phyloP scores from a whole-genome alignment of 108 stramenopile genomes.

The Conticribra guillardii region DNA sequence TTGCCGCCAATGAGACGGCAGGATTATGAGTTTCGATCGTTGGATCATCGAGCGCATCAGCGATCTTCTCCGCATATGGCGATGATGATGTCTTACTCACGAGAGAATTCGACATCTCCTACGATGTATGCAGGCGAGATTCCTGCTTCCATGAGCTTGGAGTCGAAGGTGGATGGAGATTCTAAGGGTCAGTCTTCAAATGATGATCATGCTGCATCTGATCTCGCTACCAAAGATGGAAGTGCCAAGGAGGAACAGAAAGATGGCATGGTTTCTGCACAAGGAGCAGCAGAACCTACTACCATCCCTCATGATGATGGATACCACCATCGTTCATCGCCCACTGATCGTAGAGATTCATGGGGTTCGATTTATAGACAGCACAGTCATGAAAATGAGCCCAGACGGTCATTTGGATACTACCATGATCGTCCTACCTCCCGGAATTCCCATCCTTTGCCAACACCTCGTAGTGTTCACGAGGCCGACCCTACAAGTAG shows the following conservation, averaged over 20 bases:
- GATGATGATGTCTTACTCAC: no score
- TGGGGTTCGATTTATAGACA: neutral
- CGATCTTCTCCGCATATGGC: slow-evolving; percentile 33
- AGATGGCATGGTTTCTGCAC: no score
- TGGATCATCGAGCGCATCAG: slow-evolving; percentile 19
- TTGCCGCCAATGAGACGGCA: slow-evolving; percentile 5
- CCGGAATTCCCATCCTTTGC: neutral
- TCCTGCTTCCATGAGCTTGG: no score
- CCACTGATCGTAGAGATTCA: slow-evolving; percentile 4
- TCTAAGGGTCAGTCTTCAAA: no score
- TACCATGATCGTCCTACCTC: slow-evolving; percentile 3
- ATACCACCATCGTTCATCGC: slow-evolving; percentile 26
- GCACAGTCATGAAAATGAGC: neutral
- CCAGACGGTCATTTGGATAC: neutral
- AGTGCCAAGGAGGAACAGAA: no score
- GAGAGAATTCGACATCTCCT: no score
- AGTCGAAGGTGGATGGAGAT: no score
- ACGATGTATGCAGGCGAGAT: no score
- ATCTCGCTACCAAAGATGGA: no score
- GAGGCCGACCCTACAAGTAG: neutral
- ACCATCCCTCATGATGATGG: no score
- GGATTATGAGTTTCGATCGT: slow-evolving; percentile 35
- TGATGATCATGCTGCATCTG: no score
- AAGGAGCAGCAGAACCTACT: no score
- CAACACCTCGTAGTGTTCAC: neutral